Percentiles rank a stretch among this genome's conserved stretches.
phyloP scores from a whole-genome alignment of 2,329 filamentous ascomycete genomes.

The Pseudophaeomoniella oleicola region DNA sequence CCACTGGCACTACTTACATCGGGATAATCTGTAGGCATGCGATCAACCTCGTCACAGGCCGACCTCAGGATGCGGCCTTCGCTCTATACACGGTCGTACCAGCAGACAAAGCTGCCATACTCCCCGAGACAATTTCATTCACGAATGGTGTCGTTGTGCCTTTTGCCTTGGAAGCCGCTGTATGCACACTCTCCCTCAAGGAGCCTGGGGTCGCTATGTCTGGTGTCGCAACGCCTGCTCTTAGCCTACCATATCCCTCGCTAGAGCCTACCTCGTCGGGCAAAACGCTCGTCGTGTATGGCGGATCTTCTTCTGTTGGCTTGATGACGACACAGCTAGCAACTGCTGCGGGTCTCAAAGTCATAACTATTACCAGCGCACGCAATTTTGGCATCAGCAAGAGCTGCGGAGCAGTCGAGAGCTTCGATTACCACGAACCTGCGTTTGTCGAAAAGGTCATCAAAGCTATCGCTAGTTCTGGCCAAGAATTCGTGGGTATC shows the following conservation, averaged over 20 bases:
- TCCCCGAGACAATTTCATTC: slow-evolving; percentile 15
- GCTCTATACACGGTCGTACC: slow-evolving; percentile 16
- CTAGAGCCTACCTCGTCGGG: slow-evolving; percentile 5
- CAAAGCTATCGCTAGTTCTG: slow-evolving; percentile 5
- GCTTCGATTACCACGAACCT: slow-evolving; percentile 13
- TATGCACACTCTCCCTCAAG: slow-evolving; percentile 15
- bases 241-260: slow-evolving; percentile 9
- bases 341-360: slow-evolving; percentile 21
- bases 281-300: slow-evolving; percentile 15
- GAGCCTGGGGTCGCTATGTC: slow-evolving; percentile 9
- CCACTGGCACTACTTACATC: neutral
- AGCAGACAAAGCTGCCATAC: slow-evolving; percentile 8
- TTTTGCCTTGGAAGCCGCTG: slow-evolving; percentile 17
- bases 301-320: slow-evolving; percentile 34
- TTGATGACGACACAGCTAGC: slow-evolving; percentile 29
- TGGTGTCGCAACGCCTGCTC: slow-evolving; percentile 8
- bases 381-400: slow-evolving; percentile 29
- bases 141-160: slow-evolving; percentile 18
- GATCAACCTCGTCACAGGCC: slow-evolving; percentile 7
- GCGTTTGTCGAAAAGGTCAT: slow-evolving; percentile 10
- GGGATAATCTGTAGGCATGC: slow-evolving; percentile 10
- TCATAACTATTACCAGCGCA: slow-evolving; percentile 22
- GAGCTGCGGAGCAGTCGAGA: slow-evolving; percentile 21
- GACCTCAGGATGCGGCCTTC: slow-evolving; percentile 13
- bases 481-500: slow-evolving; percentile 12